A percentile compares a stretch with the other conserved stretches of the same genome.
Evolutionary conservation across 2,329 filamentous ascomycete species (phyloP).

Genomic region (Cryphonectria carpinicola): DNA sequence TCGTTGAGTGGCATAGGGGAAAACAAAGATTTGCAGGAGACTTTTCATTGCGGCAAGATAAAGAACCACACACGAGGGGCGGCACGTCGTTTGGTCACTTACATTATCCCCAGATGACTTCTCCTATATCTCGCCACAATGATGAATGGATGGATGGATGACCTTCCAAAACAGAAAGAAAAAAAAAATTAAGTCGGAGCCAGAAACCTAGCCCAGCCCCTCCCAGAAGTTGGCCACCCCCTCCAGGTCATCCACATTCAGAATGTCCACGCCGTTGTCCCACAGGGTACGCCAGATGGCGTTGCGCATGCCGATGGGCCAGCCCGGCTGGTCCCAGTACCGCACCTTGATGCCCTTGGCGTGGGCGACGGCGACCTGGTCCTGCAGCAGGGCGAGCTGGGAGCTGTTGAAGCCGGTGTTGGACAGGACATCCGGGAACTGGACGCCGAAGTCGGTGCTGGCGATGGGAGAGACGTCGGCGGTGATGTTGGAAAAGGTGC

Average conservation of each 20-base stretch:
- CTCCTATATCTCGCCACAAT: background rate
- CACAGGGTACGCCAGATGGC: conserved; percentile 60
- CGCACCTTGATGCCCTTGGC: conserved; percentile 60
- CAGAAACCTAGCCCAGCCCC: conserved; percentile 4
- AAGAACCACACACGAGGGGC: background rate
- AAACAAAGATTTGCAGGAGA: background rate
- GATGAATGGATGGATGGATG: background rate
- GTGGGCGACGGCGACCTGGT: conserved; percentile 57
- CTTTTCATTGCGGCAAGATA: background rate
- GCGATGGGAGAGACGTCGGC: conserved; percentile 34
- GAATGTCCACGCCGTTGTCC: conserved; percentile 60
- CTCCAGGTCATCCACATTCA: conserved; percentile 68
- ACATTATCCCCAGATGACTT: background rate
- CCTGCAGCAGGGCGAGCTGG: conserved; percentile 54
- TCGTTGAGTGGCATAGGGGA: background rate
- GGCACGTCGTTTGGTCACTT: background rate
- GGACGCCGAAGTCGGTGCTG: conserved; percentile 41
- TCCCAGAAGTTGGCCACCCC: conserved; percentile 46
- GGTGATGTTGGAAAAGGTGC: conserved; percentile 34
- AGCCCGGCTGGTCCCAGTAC: conserved; percentile 63
- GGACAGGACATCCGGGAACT: conserved; percentile 41
- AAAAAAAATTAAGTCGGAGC: too few relatives aligned
- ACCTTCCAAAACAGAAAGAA: background rate
- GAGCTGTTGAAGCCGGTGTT: conserved; percentile 45
- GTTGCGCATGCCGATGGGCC: conserved; percentile 62